Evolutionary conservation across 371 early-diverging fungal genomes (phyloP).

Genomic region (Dentiscutata heterogama): DNA sequence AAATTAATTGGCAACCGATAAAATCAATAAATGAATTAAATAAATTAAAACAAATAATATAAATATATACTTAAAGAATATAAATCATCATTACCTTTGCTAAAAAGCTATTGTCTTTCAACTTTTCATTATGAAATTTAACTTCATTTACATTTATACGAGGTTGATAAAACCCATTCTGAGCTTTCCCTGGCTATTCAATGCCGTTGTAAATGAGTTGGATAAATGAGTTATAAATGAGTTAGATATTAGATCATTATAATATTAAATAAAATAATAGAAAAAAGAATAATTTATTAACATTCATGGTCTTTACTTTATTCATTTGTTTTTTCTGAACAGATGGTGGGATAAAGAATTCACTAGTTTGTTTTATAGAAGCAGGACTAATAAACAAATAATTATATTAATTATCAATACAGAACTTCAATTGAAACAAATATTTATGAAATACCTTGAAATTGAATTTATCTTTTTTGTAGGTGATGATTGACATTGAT

Average conservation of each 20-base stretch:
- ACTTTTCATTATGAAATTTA: constrained; percentile 31
- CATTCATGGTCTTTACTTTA: neutral
- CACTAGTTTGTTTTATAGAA: neutral
- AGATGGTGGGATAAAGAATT: neutral
- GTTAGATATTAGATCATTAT: neutral
- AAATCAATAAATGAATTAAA: neutral
- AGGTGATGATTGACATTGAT: too few relatives aligned
- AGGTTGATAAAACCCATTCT: neutral
- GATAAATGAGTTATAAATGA: neutral
- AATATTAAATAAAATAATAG: neutral
- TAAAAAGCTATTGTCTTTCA: constrained; percentile 41
- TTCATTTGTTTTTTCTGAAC: constrained; percentile 12
- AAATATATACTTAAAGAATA: too few relatives aligned
- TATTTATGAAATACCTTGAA: too few relatives aligned
- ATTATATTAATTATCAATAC: too few relatives aligned
- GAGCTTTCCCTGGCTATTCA: neutral
- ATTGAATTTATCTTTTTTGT: too few relatives aligned
- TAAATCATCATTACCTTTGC: constrained; percentile 42
- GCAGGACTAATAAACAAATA: neutral
- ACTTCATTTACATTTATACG: constrained; percentile 22
- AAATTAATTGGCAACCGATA: neutral
- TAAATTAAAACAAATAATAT: too few relatives aligned
- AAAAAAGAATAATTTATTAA: neutral
- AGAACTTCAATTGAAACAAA: too few relatives aligned
- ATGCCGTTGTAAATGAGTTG: neutral